Percentiles rank a stretch among this genome's conserved stretches.
These are phyloP conservation scores for Pulveroboletus sp. DNA, from an alignment of 768 basidiomycete genomes.

Conservation along the genomic window DNA sequence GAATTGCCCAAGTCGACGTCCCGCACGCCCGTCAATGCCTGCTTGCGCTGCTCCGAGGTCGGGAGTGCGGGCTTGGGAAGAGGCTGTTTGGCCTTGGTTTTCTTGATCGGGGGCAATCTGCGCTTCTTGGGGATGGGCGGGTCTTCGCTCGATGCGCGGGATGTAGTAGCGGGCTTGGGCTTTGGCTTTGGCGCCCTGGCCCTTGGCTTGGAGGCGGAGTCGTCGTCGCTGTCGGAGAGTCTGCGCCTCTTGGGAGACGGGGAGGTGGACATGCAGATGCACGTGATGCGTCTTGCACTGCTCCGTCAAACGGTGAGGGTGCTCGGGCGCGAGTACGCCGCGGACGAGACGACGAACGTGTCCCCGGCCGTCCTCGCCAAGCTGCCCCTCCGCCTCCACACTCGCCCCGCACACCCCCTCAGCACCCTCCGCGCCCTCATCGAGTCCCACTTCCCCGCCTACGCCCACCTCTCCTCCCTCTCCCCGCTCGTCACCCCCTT, in stretches of 20 bases:
- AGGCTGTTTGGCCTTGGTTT: conserved; percentile 54
- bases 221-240: conserved; percentile 24
- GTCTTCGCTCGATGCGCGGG: conserved; percentile 29
- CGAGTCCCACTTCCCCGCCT: conserved; percentile 78
- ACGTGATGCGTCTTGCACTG: conserved; percentile 24
- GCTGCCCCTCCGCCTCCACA: conserved; percentile 70
- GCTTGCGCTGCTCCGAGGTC: conserved; percentile 33
- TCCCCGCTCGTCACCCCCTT: conserved; percentile 86
- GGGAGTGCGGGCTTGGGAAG: conserved; percentile 29
- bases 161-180: conserved; percentile 11
- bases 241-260: no score
- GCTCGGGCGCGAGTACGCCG: conserved; percentile 62
- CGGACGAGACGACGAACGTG: conserved; percentile 81
- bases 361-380: conserved; percentile 83
- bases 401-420: conserved; percentile 76
- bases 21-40: conserved; percentile 43
- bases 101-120: conserved; percentile 67
- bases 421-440: conserved; percentile 80
- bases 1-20: conserved; percentile 64
- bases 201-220: conserved; percentile 29
- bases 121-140: conserved; percentile 47
- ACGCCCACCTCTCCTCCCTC: conserved; percentile 67
- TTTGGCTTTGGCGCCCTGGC: no score
- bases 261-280: no score
- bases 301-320: conserved; percentile 48